Evolutionary conservation across 352 stramenopile genomes (phyloP).

Genomic region (Globisporangium middletonii): DNA sequence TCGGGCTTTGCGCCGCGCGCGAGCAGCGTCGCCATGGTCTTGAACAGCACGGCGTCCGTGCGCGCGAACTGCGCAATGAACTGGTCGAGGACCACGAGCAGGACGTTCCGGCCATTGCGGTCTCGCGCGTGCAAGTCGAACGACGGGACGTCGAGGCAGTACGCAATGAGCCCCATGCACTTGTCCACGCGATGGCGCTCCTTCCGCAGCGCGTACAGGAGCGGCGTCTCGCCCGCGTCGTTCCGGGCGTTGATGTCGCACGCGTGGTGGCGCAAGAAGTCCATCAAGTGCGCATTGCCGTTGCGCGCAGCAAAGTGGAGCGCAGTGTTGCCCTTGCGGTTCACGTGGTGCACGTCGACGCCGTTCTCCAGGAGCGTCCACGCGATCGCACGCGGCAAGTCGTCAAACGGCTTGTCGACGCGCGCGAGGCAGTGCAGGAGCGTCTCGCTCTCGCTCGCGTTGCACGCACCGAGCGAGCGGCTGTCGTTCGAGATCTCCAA

Average conservation of each 20-base stretch:
- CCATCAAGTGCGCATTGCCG: conserved; percentile 55
- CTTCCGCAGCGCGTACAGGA: conserved; percentile 53
- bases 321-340: conserved; percentile 34
- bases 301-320: conserved; percentile 54
- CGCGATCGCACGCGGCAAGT: conserved; percentile 47
- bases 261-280: conserved; percentile 65
- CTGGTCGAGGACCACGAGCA: conserved; percentile 49
- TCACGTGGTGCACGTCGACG: conserved; percentile 20
- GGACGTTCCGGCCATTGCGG: conserved; percentile 33
- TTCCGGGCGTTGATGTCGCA: conserved; percentile 38
- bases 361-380: conserved; percentile 63
- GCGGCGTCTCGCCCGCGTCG: conserved; percentile 36
- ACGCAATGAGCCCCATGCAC: background rate
- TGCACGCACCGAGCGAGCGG: conserved; percentile 23
- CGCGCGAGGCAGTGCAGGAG: conserved; percentile 60
- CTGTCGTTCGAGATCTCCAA: conserved; percentile 44
- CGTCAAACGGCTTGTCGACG: conserved; percentile 46
- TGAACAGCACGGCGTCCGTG: conserved; percentile 53
- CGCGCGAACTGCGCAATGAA: conserved; percentile 40
- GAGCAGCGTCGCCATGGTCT: conserved; percentile 9
- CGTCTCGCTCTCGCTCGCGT: conserved; percentile 41
- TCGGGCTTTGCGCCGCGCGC: too few relatives aligned
- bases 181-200: conserved; percentile 50
- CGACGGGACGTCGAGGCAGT: conserved; percentile 18
- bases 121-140: conserved; percentile 42